Evolutionary conservation across 148 eudicot species (phyloP).

Genomic region (Chenopodium formosanum): DNA sequence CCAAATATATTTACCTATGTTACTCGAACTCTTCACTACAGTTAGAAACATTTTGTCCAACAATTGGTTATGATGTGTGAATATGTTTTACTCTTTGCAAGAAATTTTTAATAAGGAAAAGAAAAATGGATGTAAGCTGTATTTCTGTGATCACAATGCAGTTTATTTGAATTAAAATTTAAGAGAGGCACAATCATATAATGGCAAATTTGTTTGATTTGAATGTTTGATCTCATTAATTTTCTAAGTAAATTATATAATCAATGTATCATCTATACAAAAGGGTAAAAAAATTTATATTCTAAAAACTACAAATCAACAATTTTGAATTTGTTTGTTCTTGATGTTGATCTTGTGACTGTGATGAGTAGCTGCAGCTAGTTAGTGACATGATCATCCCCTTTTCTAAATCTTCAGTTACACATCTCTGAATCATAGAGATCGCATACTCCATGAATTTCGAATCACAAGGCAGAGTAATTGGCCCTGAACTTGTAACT

Average conservation of each 20-base stretch:
- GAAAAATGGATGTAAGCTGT: neutral
- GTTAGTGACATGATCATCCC: constrained; percentile 20
- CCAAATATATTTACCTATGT: neutral
- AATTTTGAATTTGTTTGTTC: neutral
- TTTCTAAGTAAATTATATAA: neutral
- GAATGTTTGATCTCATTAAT: neutral
- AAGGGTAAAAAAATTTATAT: neutral
- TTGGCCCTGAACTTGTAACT: constrained; percentile 17
- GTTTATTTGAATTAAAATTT: neutral
- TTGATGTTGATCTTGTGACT: constrained; percentile 3
- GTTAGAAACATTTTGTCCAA: neutral
- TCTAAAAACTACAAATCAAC: constrained; percentile 11
- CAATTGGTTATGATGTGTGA: neutral
- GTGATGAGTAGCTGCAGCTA: constrained; percentile 15
- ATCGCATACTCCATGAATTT: constrained; percentile 11
- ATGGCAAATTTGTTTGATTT: neutral
- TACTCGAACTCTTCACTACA: neutral
- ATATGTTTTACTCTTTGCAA: neutral
- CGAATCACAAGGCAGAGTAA: constrained; percentile 23
- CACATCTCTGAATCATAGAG: constrained; percentile 20
- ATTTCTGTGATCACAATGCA: neutral
- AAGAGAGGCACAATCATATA: neutral
- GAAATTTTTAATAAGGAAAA: no score
- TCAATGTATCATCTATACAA: neutral
- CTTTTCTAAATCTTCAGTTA: constrained; percentile 17